These are phyloP conservation scores for Ichthyophthirius multifiliis DNA, from an alignment of 169 alveolate genomes.

Conservation along the genomic window DNA sequence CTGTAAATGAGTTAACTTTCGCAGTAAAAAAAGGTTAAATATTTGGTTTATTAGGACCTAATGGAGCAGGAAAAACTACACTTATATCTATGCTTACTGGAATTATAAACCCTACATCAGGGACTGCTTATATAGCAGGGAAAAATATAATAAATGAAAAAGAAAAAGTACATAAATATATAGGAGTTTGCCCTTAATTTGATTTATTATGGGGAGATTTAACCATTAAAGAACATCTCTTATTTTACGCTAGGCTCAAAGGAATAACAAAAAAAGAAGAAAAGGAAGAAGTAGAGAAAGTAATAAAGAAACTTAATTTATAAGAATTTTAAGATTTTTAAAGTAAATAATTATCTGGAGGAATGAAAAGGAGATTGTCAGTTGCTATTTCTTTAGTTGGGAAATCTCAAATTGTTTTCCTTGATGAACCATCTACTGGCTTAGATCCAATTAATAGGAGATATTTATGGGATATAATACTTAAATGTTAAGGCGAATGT, in stretches of 20 bases:
- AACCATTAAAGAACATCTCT: constrained; percentile 76
- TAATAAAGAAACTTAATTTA: constrained; percentile 60
- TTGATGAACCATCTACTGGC: constrained; percentile 91
- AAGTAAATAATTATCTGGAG: constrained; percentile 75
- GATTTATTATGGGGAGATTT: constrained; percentile 70
- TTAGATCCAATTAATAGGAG: constrained; percentile 86
- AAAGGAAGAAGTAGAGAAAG: constrained; percentile 38
- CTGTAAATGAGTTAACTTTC: too few species aligned
- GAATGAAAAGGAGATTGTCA: constrained; percentile 80
- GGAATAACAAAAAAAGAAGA: constrained; percentile 42
- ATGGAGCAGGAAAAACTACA: constrained; percentile 84
- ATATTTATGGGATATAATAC: constrained; percentile 84
- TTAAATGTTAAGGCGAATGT: constrained; percentile 46
- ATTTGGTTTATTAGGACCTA: constrained; percentile 70
- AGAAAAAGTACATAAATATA: constrained; percentile 29
- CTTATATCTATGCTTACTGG: constrained; percentile 77
- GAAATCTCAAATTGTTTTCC: constrained; percentile 66
- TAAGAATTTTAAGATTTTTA: constrained; percentile 33
- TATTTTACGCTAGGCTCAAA: constrained; percentile 57
- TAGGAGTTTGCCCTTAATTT: constrained; percentile 82
- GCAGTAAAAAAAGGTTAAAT: too few species aligned
- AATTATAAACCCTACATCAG: constrained; percentile 57
- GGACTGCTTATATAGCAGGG: constrained; percentile 44
- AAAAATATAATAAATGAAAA: constrained; percentile 29
- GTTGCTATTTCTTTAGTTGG: constrained; percentile 75